Percentiles rank a stretch among this genome's conserved stretches.
phyloP scores from a whole-genome alignment of 2,329 filamentous ascomycete genomes.

The Fusarium pseudoanthophilum region DNA sequence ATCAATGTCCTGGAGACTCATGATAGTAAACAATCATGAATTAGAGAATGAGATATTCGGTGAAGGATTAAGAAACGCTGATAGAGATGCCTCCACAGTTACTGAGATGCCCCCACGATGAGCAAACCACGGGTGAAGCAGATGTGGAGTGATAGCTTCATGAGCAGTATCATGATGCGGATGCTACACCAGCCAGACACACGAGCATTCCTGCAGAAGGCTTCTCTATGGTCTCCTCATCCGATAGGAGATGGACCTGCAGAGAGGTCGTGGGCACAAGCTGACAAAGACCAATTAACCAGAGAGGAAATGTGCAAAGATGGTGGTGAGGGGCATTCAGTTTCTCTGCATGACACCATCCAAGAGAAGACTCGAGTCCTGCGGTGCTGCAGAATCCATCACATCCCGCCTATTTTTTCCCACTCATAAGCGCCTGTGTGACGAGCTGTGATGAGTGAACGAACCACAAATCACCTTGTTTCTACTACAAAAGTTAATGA shows the following conservation, averaged over 20 bases:
- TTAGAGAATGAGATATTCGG: not conserved
- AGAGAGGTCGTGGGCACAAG: conserved; percentile 31
- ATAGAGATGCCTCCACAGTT: conserved; percentile 2
- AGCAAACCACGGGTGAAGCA: conserved; percentile 3
- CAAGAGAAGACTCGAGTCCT: conserved; percentile 31
- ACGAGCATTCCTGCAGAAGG: conserved; percentile 21
- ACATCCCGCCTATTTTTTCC: conserved; percentile 24
- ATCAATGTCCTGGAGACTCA: conserved; percentile 3
- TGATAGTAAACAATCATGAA: conserved; percentile 26
- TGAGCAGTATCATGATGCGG: conserved; percentile 36
- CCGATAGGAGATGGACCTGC: conserved; percentile 43
- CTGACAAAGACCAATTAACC: conserved; percentile 30
- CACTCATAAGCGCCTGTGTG: conserved; percentile 36
- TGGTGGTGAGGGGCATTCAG: conserved; percentile 38
- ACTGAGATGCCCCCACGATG: conserved; percentile 28
- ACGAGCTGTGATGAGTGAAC: conserved; percentile 18
- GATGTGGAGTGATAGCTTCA: conserved; percentile 32
- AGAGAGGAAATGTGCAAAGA: conserved; percentile 11
- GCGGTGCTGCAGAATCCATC: conserved; percentile 32
- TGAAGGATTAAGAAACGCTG: not conserved
- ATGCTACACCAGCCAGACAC: conserved; percentile 35
- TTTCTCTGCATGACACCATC: conserved; percentile 46
- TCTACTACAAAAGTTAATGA: not conserved
- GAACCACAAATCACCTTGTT: conserved; percentile 23
- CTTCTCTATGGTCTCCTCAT: conserved; percentile 29